Percentiles rank a stretch among this genome's conserved stretches.
Evolutionary conservation across 2,329 filamentous ascomycete species (phyloP).

Genomic region (Penicillium sp.): DNA sequence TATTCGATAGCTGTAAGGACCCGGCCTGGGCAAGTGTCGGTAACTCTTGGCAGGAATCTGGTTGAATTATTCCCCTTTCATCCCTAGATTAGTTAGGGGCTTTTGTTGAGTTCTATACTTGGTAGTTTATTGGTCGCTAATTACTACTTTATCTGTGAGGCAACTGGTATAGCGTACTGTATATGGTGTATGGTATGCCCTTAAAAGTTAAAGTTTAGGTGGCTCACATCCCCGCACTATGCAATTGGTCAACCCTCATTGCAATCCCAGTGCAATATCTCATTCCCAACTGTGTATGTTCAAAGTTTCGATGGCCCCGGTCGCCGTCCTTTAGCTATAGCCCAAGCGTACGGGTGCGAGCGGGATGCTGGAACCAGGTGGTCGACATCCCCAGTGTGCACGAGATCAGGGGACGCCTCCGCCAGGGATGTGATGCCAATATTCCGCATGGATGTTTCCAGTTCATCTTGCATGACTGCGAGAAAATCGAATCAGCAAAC

Average conservation of each 20-base stretch:
- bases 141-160: not conserved
- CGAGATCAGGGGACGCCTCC: slow-evolving; percentile 45
- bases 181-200: not conserved
- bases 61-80: not conserved
- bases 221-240: not conserved
- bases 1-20: slow-evolving; percentile 7
- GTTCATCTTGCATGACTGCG: slow-evolving; percentile 48
- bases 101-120: not conserved
- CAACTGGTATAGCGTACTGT: not conserved
- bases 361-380: slow-evolving; percentile 47
- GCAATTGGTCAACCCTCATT: not conserved
- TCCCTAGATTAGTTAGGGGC: not conserved
- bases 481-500: slow-evolving; percentile 5
- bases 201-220: not conserved
- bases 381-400: slow-evolving; percentile 53
- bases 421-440: slow-evolving; percentile 48
- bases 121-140: not conserved
- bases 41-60: slow-evolving; percentile 4
- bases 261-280: not conserved
- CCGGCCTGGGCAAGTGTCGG: not conserved
- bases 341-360: slow-evolving; percentile 46
- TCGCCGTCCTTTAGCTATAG: slow-evolving; percentile 33
- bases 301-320: slow-evolving; percentile 29
- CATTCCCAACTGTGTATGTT: not conserved
- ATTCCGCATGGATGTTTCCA: slow-evolving; percentile 52